These are phyloP conservation scores for Naganishia vishniacii DNA, from an alignment of 768 basidiomycete genomes.

Conservation along the genomic window DNA sequence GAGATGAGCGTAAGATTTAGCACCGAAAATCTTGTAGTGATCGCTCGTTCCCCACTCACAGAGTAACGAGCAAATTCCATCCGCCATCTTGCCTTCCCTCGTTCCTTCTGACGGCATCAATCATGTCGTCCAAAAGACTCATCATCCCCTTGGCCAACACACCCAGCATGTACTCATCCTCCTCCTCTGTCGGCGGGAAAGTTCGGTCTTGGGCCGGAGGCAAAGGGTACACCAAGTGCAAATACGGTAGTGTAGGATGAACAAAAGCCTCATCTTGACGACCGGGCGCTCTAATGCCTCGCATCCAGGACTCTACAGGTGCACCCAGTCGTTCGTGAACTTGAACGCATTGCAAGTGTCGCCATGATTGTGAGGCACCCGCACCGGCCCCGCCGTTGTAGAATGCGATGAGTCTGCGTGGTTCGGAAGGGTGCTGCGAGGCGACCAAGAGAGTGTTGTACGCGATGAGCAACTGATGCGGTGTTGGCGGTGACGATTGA, in stretches of 20 bases:
- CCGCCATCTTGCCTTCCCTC: constrained; percentile 37
- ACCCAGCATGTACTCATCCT: constrained; percentile 34
- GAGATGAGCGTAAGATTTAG: not conserved
- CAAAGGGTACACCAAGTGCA: constrained; percentile 43
- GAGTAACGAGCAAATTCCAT: constrained; percentile 46
- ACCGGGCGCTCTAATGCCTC: constrained; percentile 48
- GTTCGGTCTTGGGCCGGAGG: constrained; percentile 29
- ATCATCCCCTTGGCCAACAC: constrained; percentile 41
- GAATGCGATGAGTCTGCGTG: constrained; percentile 63
- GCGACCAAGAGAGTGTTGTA: constrained; percentile 71
- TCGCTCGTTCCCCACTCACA: constrained; percentile 32
- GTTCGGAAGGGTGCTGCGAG: constrained; percentile 54
- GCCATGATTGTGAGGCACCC: constrained; percentile 84
- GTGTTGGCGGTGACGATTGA: constrained; percentile 73
- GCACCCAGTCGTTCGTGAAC: constrained; percentile 57
- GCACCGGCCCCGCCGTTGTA: constrained; percentile 70
- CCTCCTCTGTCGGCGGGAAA: constrained; percentile 34
- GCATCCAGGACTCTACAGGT: constrained; percentile 70
- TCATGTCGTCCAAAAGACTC: constrained; percentile 40
- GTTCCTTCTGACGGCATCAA: constrained; percentile 38
- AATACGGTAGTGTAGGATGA: constrained; percentile 64
- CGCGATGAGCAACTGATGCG: constrained; percentile 68
- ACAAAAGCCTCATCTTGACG: constrained; percentile 66
- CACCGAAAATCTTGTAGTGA: not conserved
- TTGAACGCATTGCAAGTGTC: constrained; percentile 83